phyloP scores from a whole-genome alignment of 345 rosid species.

The Mercurialis annua region DNA sequence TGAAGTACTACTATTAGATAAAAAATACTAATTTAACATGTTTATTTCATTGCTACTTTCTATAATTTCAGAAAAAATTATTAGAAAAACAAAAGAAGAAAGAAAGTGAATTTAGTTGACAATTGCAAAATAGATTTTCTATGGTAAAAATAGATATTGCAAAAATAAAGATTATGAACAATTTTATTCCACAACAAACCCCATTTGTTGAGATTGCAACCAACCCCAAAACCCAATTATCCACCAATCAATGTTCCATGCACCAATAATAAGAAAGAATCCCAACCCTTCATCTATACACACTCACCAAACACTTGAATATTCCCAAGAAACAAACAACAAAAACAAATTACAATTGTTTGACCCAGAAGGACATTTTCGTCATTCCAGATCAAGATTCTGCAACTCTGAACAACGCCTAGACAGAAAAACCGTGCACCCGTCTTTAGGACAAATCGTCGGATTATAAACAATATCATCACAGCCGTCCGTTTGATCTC shows the following conservation, averaged over 20 bases:
- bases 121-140: no score
- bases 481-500: constrained; percentile 55
- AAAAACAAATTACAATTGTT: background rate
- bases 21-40: no score
- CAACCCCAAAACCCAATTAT: constrained; percentile 6
- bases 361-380: background rate
- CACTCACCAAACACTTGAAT: background rate
- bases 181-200: no score
- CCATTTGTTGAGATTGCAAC: no score
- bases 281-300: background rate
- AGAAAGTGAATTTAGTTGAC: no score
- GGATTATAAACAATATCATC: constrained; percentile 73
- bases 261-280: constrained; percentile 12
- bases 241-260: constrained; percentile 16
- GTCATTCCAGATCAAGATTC: constrained; percentile 26
- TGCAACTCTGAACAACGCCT: constrained; percentile 46
- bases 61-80: no score
- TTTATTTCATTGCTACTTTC: no score
- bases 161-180: no score
- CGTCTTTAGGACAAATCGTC: constrained; percentile 80
- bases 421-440: constrained; percentile 55
- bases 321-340: background rate
- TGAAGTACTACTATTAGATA: no score
- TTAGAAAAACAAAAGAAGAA: no score
- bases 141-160: no score